Base-by-base conservation (phyloP, 1,284 basidiomycete species). In the Ustilago shanxiensis region DNA sequence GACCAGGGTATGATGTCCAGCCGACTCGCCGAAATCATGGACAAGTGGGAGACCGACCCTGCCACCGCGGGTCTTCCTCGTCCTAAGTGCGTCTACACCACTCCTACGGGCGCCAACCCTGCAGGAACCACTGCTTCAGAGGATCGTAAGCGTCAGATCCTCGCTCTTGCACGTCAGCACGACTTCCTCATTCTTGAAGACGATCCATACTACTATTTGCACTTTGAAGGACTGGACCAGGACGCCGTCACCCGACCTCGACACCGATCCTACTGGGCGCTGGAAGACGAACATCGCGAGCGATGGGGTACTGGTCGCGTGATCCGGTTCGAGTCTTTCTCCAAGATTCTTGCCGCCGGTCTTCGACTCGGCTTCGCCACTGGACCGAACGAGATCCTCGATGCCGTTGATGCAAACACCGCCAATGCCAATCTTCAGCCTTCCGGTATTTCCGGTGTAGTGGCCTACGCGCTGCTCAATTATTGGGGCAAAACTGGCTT, bases 71-170 rank as follows among this genome's bases (percentile, higher is more conserved):
- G 89, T 13, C 72, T 81, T 1, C 66, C 75, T 11, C 92, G 91
- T 74, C 95, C 95, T 13, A 93, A 91, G 85, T 89, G 92, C 2
- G 87, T 98, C 53, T 98, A 97, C 85, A 94, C 93, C 3, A 91
- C 93, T 18, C 87, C 87, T 0, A 87, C 86, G 4, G 87, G 87
- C 29, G 86, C 86, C 6, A 86, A 85, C 51, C 82, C 80, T 0
- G 72, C 84, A 1, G 85, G 82, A 24, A 86, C 83, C 0, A 86
- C 86, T 3, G 83, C 85, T 4, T 80, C 81, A 1, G 79, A 84
- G 26, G 90, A 92, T 66, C 90, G 95, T 65, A 92, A 95, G 66
- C 89, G 90, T 55, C 92, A 92, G 82, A 90, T 95, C 8, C 89
- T 98, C 26, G 87, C 89, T 63, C 88, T 98, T 8, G 89, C 67